Conservation (phyloP, 352 stramenopile species). For the Phytophthora melonis region DNA sequence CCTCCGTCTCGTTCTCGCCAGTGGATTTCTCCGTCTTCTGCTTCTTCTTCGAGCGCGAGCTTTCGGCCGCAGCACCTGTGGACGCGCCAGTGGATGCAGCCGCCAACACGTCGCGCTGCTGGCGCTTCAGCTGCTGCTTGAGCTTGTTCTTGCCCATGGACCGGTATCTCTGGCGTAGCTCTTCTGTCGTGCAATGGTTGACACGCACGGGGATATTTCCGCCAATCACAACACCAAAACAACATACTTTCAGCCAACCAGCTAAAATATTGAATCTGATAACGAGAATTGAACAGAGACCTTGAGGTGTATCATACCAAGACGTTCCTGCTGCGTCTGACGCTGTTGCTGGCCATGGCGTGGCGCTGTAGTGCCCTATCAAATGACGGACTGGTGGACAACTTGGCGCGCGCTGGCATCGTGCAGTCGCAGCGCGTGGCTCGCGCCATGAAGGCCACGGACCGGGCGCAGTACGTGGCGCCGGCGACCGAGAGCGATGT, state of each 20-base stretch:
- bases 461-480: conserved; percentile 74
- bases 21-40: conserved; percentile 42
- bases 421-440: conserved; percentile 70
- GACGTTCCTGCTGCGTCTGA: conserved; percentile 6
- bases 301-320: neutral
- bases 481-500: conserved; percentile 3
- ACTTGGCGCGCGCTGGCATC: conserved; percentile 72
- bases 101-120: conserved; percentile 30
- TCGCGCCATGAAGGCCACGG: conserved; percentile 79
- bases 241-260: neutral
- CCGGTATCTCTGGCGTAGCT: neutral
- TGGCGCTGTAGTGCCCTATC: conserved; percentile 77
- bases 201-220: neutral
- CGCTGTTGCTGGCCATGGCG: conserved; percentile 49
- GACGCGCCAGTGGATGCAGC: neutral
- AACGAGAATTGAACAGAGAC: conserved; percentile 4
- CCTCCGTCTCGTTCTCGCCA: conserved; percentile 42
- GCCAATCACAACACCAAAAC: conserved; percentile 1
- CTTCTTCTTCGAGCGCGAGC: conserved; percentile 35
- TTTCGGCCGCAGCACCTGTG: conserved; percentile 6
- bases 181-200: neutral
- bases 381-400: conserved; percentile 78
- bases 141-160: conserved; percentile 57
- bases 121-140: conserved; percentile 50
- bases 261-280: neutral